Conservation (phyloP, 164 flowering plant genomes). For the Vitis rupestris region DNA sequence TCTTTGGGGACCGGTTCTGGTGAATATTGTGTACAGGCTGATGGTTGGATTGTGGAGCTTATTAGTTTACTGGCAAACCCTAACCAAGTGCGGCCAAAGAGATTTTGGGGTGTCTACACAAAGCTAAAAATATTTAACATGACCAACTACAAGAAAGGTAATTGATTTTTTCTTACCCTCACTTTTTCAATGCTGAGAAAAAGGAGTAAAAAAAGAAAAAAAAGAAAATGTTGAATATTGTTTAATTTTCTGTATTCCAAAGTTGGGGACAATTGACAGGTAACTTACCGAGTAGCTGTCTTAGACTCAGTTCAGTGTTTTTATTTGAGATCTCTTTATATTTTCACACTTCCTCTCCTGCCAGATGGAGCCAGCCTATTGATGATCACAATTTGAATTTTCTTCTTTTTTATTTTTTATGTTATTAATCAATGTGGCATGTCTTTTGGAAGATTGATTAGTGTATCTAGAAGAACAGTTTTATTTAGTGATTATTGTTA, state of each 20-base stretch:
- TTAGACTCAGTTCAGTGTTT: too few relatives aligned
- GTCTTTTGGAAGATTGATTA: neutral
- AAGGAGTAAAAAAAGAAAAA: neutral
- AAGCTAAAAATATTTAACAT: slow-evolving; percentile 92
- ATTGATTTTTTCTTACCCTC: neutral
- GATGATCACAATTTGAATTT: too few relatives aligned
- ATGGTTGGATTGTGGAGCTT: slow-evolving; percentile 91
- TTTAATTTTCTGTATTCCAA: too few relatives aligned
- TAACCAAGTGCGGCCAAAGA: slow-evolving; percentile 77
- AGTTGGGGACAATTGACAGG: too few relatives aligned
- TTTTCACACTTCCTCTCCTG: too few relatives aligned
- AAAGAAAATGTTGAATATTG: too few relatives aligned
- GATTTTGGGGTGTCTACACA: slow-evolving; percentile 99
- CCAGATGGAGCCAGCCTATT: too few relatives aligned
- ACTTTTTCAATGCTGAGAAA: neutral
- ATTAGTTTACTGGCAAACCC: slow-evolving; percentile 92
- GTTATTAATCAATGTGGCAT: neutral
- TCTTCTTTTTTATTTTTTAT: too few relatives aligned
- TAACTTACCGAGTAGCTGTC: too few relatives aligned
- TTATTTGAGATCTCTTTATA: too few relatives aligned
- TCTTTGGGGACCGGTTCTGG: neutral
- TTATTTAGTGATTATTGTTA: neutral
- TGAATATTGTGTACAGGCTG: slow-evolving; percentile 57
- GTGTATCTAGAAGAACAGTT: too few relatives aligned
- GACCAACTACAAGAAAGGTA: slow-evolving; percentile 92